Conservation (phyloP, 164 flowering plant species). For the Nymphaea colorata region DNA sequence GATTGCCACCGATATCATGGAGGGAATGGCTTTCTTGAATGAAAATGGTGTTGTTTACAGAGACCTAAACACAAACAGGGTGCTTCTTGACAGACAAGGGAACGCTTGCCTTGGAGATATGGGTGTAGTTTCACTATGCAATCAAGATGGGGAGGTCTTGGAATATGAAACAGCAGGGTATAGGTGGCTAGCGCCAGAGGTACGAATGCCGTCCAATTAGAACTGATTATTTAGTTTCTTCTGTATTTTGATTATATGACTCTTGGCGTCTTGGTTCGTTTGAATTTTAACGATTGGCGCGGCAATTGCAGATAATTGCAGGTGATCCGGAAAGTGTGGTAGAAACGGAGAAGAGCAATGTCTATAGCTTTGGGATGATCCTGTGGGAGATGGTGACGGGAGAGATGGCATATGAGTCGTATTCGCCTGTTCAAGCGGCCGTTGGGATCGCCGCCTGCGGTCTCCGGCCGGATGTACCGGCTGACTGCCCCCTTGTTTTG, state of each 20-base stretch:
- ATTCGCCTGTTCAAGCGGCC: conserved; percentile 93
- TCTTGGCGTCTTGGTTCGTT: neutral
- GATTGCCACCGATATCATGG: conserved; percentile 70
- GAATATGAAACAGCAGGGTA: conserved; percentile 96
- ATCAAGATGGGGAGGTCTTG: conserved; percentile 62
- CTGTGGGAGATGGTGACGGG: conserved; percentile 95
- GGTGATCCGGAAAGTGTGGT: conserved; percentile 86
- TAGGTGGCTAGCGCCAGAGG: conserved; percentile 99
- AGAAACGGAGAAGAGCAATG: conserved; percentile 96
- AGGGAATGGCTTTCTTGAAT: conserved; percentile 86
- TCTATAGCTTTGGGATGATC: conserved; percentile 87
- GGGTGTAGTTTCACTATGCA: conserved; percentile 77
- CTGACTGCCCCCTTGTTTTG: conserved; percentile 67
- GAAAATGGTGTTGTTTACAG: conserved; percentile 72
- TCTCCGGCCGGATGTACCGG: conserved; percentile 85
- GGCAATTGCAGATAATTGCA: conserved; percentile 55
- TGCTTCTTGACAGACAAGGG: conserved; percentile 71
- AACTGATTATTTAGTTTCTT: neutral
- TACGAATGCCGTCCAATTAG: conserved; percentile 20
- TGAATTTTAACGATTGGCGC: neutral
- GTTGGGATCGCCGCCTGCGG: conserved; percentile 98
- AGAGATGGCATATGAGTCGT: conserved; percentile 71
- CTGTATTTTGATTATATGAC: neutral
- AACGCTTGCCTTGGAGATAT: conserved; percentile 84
- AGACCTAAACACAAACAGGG: conserved; percentile 72